phyloP scores from a whole-genome alignment of 2,329 filamentous ascomycete species.

The Hypoxylon sp. region DNA sequence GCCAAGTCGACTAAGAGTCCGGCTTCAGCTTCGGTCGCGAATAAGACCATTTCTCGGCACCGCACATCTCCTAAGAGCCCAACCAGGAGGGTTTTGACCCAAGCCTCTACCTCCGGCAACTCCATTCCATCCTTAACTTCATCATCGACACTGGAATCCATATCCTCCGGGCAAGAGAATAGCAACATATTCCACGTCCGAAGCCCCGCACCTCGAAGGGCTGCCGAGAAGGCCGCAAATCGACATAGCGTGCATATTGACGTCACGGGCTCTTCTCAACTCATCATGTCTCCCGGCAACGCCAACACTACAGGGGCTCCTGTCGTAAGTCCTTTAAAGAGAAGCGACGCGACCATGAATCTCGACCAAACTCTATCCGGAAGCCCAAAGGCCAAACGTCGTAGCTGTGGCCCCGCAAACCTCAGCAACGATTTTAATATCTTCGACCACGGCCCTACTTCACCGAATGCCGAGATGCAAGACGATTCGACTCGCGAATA shows the following conservation, averaged over 20 bases:
- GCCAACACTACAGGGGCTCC: slow-evolving; percentile 58
- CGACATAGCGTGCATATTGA: slow-evolving; percentile 68
- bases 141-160: slow-evolving; percentile 53
- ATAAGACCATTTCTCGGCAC: slow-evolving; percentile 65
- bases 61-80: slow-evolving; percentile 79
- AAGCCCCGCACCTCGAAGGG: slow-evolving; percentile 55
- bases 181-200: slow-evolving; percentile 44
- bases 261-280: slow-evolving; percentile 61
- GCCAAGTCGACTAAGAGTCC: slow-evolving; percentile 64
- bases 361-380: slow-evolving; percentile 79
- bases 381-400: slow-evolving; percentile 89
- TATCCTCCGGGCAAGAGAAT: slow-evolving; percentile 57
- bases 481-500: slow-evolving; percentile 62
- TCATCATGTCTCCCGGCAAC: slow-evolving; percentile 59
- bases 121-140: slow-evolving; percentile 57
- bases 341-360: slow-evolving; percentile 89
- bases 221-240: slow-evolving; percentile 56
- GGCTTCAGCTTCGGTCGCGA: slow-evolving; percentile 53
- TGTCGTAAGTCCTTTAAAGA: slow-evolving; percentile 85
- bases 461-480: slow-evolving; percentile 59
- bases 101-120: slow-evolving; percentile 77
- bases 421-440: slow-evolving; percentile 73
- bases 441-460: slow-evolving; percentile 68
- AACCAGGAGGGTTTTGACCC: slow-evolving; percentile 77
- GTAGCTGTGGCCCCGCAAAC: slow-evolving; percentile 81